Evolutionary conservation across 352 stramenopile species (phyloP), one percentile per base, ranked within the genome.

Genomic region (Pythium aquatile): DNA sequence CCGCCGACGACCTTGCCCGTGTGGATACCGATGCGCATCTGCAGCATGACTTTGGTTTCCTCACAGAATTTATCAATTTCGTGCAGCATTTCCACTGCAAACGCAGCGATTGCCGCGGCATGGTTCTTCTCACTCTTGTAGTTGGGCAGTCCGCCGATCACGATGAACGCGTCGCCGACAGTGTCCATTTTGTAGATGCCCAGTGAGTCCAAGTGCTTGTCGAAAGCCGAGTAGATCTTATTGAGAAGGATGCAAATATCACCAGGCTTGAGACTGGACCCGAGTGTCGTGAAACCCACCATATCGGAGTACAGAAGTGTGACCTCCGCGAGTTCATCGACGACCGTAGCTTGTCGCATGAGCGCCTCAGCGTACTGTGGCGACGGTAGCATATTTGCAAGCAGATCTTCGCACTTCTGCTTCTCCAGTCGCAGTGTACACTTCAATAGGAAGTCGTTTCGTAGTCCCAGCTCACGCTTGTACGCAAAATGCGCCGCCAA

Each of bases 101-200:
- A 94, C 14, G 80, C 84, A 11, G 87, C 71, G 58, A 94, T 84
- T 16, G 84, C 86, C 13, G 85, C 77, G 5, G 84, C 82, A 47
- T 94, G 84, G 47, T 92, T 70, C 54, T 86, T 79, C 46, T 79
- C 71, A 55, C 80, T 91, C 66, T 88, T 90, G 69, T 91, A 79
- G 29, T 74, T 79, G 11, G 85, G 81, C 13, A 96, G 47, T 0
- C 82, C 85, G 4, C 79, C 85, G 11, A 94, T 79, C 37, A 93
- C 87, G 32, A 96, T 92, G 56, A 94, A 96, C 1, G 84, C 87
- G 66, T 94, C 85, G 13, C 87, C 85, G 0, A 96, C 83, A 0
- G 87, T 96, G 65, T 93, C 87, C 77, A 96, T 89, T 55, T 94
- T 94, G 77, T 94, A 96, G 11, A 96, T 77, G 3, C 84, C 84